A percentile compares a stretch with the other conserved stretches of the same genome.
Conservation (phyloP, 495 filamentous ascomycete genomes). For the Aspergillus kassunensis region DNA sequence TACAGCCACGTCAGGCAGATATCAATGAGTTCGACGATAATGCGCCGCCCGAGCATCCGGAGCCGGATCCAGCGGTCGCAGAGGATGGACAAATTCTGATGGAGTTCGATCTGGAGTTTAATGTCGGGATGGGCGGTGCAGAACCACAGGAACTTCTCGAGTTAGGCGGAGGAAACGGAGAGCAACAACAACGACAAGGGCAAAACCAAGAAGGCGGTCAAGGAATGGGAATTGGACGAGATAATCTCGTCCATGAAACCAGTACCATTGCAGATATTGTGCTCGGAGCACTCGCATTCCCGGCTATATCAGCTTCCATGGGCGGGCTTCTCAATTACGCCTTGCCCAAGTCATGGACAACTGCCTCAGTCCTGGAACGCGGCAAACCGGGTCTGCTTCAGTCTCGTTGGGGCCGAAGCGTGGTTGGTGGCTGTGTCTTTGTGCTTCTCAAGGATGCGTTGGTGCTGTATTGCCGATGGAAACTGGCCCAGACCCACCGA, state of each 20-base stretch:
- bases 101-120: conserved; percentile 42
- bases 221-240: conserved; percentile 31
- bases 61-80: conserved; percentile 33
- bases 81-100: conserved; percentile 42
- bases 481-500: conserved; percentile 63
- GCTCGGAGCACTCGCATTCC: conserved; percentile 61
- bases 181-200: conserved; percentile 25
- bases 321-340: conserved; percentile 62
- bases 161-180: conserved; percentile 23
- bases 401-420: conserved; percentile 70
- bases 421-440: conserved; percentile 76
- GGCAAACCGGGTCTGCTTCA: conserved; percentile 61
- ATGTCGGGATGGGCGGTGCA: conserved; percentile 35
- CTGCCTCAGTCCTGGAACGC: conserved; percentile 34
- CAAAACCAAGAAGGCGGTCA: conserved; percentile 27
- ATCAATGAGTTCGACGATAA: conserved; percentile 40
- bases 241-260: conserved; percentile 49
- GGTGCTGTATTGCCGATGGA: conserved; percentile 70
- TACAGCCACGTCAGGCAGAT: conserved; percentile 58
- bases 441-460: conserved; percentile 74
- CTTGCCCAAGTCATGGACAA: conserved; percentile 62
- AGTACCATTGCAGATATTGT: conserved; percentile 51
- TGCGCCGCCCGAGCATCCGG: conserved; percentile 43
- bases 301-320: conserved; percentile 57
- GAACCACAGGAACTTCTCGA: conserved; percentile 6